Evolutionary conservation across 805 yeast genomes (phyloP).

Genomic region (Barnettozyma californica): DNA sequence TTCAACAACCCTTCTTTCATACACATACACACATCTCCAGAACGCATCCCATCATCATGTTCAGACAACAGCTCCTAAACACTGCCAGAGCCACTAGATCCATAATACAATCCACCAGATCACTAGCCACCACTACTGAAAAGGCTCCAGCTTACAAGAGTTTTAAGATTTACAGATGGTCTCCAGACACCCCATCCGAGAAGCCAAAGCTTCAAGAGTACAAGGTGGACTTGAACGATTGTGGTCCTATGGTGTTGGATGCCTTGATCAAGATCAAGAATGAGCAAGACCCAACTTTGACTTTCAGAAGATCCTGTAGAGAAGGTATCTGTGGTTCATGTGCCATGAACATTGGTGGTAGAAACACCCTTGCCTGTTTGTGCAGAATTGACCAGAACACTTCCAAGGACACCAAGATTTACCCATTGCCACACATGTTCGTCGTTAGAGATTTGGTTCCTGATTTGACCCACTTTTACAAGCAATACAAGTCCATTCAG

Average conservation of each 20-base stretch:
- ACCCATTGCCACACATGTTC: constrained; percentile 97
- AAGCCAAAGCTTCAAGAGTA: constrained; percentile 85
- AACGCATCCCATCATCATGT: not conserved
- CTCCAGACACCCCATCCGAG: constrained; percentile 90
- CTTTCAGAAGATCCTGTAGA: constrained; percentile 97
- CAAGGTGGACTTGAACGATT: constrained; percentile 78
- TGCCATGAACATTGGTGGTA: constrained; percentile 99
- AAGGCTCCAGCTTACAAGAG: constrained; percentile 61
- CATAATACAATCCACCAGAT: constrained; percentile 17
- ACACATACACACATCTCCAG: not conserved
- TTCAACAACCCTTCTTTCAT: not conserved
- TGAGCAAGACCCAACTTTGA: constrained; percentile 92
- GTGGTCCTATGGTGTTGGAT: constrained; percentile 98
- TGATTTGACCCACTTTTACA: constrained; percentile 94
- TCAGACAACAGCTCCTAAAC: constrained; percentile 2
- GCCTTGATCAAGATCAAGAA: constrained; percentile 92
- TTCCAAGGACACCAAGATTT: constrained; percentile 73
- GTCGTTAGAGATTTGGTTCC: constrained; percentile 97
- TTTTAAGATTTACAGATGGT: constrained; percentile 96
- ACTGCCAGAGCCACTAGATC: constrained; percentile 2
- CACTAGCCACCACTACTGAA: constrained; percentile 45
- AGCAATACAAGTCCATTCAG: constrained; percentile 97
- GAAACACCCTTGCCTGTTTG: constrained; percentile 93
- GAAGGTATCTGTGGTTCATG: constrained; percentile 99
- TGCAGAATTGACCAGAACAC: constrained; percentile 86